Percentiles rank a stretch among this genome's conserved stretches.
Conservation (phyloP, 2,329 filamentous ascomycete genomes). For the Apiospora phragmitis region DNA sequence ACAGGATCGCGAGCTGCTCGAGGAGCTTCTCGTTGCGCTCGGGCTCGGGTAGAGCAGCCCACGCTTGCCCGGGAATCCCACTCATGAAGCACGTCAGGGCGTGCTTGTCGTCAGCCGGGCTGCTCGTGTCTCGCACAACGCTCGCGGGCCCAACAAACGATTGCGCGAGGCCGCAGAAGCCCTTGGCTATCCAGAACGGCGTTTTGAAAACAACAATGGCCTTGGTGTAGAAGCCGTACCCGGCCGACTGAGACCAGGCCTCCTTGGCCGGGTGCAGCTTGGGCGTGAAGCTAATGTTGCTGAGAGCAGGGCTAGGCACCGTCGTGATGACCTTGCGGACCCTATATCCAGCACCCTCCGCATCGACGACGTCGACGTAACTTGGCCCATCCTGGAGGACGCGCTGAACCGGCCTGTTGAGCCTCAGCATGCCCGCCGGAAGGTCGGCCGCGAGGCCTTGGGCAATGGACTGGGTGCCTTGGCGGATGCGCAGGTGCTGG, state of each 20-base stretch:
- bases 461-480: slow-evolving; percentile 47
- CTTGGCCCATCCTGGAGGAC: slow-evolving; percentile 28
- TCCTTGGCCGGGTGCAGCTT: slow-evolving; percentile 42
- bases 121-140: slow-evolving; percentile 45
- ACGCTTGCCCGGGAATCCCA: slow-evolving; percentile 35
- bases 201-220: slow-evolving; percentile 43
- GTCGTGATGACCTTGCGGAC: slow-evolving; percentile 49
- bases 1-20: slow-evolving; percentile 29
- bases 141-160: slow-evolving; percentile 46
- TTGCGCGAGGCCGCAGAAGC: slow-evolving; percentile 46
- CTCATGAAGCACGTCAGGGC: slow-evolving; percentile 42
- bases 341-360: slow-evolving; percentile 28
- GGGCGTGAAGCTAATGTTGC: slow-evolving; percentile 48
- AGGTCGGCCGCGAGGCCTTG: slow-evolving; percentile 37
- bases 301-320: slow-evolving; percentile 46
- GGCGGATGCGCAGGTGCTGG: slow-evolving; percentile 49
- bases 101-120: slow-evolving; percentile 28
- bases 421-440: slow-evolving; percentile 24
- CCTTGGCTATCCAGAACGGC: slow-evolving; percentile 39
- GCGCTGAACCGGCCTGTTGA: slow-evolving; percentile 31
- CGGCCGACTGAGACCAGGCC: slow-evolving; percentile 34
- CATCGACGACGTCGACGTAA: slow-evolving; percentile 25
- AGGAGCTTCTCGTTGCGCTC: slow-evolving; percentile 27
- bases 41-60: slow-evolving; percentile 25
- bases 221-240: slow-evolving; percentile 52